Evolutionary conservation across 2,329 filamentous ascomycete genomes (phyloP).

Genomic region (Beauveria varroae): DNA sequence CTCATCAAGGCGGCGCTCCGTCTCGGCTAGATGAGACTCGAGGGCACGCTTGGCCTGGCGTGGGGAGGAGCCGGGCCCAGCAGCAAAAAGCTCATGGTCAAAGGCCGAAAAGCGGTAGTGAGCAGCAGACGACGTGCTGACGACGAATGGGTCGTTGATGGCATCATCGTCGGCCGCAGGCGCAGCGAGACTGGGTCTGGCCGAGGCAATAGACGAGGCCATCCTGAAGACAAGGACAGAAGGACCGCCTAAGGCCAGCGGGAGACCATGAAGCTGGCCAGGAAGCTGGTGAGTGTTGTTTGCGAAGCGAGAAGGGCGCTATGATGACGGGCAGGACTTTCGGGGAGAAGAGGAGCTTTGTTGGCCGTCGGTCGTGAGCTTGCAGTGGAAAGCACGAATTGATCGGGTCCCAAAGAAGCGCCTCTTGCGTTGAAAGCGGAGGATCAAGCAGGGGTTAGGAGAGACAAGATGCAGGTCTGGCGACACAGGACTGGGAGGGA

Average conservation of each 20-base stretch:
- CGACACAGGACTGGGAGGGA: not conserved
- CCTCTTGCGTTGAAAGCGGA: slow-evolving; percentile 11
- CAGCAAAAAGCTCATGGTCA: slow-evolving; percentile 70
- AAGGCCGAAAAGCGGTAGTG: slow-evolving; percentile 74
- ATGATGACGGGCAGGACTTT: not conserved
- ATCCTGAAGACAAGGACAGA: slow-evolving; percentile 23
- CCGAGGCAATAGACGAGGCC: slow-evolving; percentile 36
- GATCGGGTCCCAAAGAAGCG: not conserved
- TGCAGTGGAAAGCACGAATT: not conserved
- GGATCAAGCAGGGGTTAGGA: slow-evolving; percentile 8
- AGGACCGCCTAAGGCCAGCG: slow-evolving; percentile 9
- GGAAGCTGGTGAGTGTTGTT: not conserved
- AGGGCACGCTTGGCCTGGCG: slow-evolving; percentile 81
- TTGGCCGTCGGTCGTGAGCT: not conserved
- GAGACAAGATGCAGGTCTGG: slow-evolving; percentile 6
- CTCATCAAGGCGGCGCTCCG: slow-evolving; percentile 83
- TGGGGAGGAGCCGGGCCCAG: slow-evolving; percentile 71
- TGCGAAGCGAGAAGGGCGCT: not conserved
- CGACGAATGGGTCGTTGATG: slow-evolving; percentile 51
- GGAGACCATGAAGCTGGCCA: slow-evolving; percentile 12
- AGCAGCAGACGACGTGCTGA: slow-evolving; percentile 34
- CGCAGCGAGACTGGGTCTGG: slow-evolving; percentile 33
- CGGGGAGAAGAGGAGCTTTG: not conserved
- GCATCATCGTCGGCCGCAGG: slow-evolving; percentile 36
- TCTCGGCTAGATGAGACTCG: slow-evolving; percentile 87